Percentiles rank a stretch among this genome's conserved stretches.
phyloP scores from a whole-genome alignment of 192 early-diverging fungal genomes.

The Podila clonocystis region DNA sequence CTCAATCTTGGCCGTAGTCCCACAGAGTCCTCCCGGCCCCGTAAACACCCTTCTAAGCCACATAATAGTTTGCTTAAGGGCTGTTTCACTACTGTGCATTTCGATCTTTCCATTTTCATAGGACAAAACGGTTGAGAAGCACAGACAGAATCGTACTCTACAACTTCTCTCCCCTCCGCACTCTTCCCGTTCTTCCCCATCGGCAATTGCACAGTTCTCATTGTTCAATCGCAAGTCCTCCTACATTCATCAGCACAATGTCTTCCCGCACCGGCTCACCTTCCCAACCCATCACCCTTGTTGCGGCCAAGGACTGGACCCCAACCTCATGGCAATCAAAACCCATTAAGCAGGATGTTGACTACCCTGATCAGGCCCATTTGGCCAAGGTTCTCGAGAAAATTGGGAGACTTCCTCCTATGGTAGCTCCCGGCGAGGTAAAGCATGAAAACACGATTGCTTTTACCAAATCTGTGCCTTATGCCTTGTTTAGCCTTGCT shows the following conservation, averaged over 20 bases:
- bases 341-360: conserved; percentile 89
- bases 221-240: not conserved
- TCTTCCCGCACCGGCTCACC: conserved; percentile 10
- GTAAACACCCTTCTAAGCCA: no score
- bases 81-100: no score
- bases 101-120: no score
- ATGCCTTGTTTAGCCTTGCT: not conserved
- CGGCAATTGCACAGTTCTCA: not conserved
- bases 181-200: not conserved
- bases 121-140: no score
- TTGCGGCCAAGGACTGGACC: conserved; percentile 63
- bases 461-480: not conserved
- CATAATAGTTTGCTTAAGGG: no score
- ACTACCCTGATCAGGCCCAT: conserved; percentile 81
- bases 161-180: not conserved
- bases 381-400: conserved; percentile 78
- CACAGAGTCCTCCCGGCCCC: no score
- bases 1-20: no score
- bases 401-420: conserved; percentile 83
- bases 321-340: conserved; percentile 77
- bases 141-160: not conserved
- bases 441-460: not conserved
- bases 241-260: not conserved
- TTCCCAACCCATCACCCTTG: conserved; percentile 13
- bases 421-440: conserved; percentile 91